Percentiles rank a stretch among this genome's conserved stretches.
Conservation (phyloP, 257 asterid genomes). For the Salvia splendens region DNA sequence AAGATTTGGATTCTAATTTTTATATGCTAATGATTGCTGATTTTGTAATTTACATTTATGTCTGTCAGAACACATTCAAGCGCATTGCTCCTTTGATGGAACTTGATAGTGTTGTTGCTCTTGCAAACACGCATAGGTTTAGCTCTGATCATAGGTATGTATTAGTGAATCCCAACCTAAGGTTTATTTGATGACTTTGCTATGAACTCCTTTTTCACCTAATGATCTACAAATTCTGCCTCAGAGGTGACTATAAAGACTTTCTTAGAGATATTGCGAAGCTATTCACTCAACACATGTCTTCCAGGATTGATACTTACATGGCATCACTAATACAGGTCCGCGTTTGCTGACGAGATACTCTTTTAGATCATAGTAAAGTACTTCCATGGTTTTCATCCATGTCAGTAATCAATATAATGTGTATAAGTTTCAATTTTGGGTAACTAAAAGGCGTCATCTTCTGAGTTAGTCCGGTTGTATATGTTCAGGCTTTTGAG, state of each 20-base stretch:
- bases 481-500: constrained; percentile 80
- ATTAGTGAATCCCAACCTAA: constrained; percentile 9
- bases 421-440: too few species aligned
- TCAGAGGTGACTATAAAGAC: constrained; percentile 91
- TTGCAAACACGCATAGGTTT: constrained; percentile 72
- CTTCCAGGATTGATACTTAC: constrained; percentile 74
- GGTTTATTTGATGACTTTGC: constrained; percentile 19
- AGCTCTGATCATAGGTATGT: constrained; percentile 85
- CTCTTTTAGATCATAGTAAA: too few species aligned
- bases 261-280: constrained; percentile 85
- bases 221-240: constrained; percentile 12
- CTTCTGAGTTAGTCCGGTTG: constrained; percentile 20
- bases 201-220: constrained; percentile 8
- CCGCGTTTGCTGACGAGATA: neutral
- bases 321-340: constrained; percentile 96
- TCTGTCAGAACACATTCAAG: constrained; percentile 70
- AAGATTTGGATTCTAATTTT: neutral
- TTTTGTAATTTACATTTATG: constrained; percentile 19
- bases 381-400: too few species aligned
- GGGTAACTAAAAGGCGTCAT: too few species aligned
- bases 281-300: constrained; percentile 65
- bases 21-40: constrained; percentile 17
- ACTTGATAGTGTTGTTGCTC: constrained; percentile 65
- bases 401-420: neutral
- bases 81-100: constrained; percentile 75